phyloP scores from a whole-genome alignment of 495 filamentous ascomycete species.

The Penicillium ochrochloron region DNA sequence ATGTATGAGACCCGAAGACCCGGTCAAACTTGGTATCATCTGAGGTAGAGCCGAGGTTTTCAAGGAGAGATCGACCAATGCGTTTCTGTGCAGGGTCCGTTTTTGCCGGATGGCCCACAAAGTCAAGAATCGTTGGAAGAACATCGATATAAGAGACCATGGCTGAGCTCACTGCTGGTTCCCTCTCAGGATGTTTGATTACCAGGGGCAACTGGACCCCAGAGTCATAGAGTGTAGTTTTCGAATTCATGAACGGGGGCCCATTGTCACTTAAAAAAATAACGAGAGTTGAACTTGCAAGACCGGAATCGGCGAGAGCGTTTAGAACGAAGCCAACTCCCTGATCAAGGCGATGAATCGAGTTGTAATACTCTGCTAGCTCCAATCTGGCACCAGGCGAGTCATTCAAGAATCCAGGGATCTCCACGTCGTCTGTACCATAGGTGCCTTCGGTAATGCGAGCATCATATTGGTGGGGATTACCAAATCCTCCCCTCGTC shows the following conservation, averaged over 20 bases:
- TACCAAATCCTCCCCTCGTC: conserved; percentile 49
- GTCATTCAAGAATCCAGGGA: conserved; percentile 43
- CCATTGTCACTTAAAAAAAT: conserved; percentile 54
- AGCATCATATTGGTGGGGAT: conserved; percentile 30
- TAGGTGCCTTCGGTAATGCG: conserved; percentile 22
- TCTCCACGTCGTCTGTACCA: conserved; percentile 34
- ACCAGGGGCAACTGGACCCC: conserved; percentile 49
- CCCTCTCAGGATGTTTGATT: conserved; percentile 36
- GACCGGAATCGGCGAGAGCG: conserved; percentile 32
- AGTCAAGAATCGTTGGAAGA: conserved; percentile 49
- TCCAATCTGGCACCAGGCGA: conserved; percentile 42
- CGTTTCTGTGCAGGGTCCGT: conserved; percentile 17
- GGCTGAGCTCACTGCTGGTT: conserved; percentile 41
- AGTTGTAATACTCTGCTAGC: conserved; percentile 48
- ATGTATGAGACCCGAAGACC: conserved; percentile 54
- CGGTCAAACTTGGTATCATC: conserved; percentile 29
- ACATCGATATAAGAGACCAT: conserved; percentile 53
- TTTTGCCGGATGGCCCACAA: conserved; percentile 28
- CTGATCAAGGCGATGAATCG: conserved; percentile 45
- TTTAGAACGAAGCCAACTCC: conserved; percentile 47
- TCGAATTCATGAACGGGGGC: conserved; percentile 53
- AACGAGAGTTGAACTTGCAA: conserved; percentile 44
- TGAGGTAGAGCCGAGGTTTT: conserved; percentile 31
- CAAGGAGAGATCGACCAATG: conserved; percentile 43
- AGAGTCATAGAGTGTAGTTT: conserved; percentile 53